These are phyloP conservation scores for Candida glucosophila DNA, from an alignment of 1,139 yeast genomes.

Conservation along the genomic window DNA sequence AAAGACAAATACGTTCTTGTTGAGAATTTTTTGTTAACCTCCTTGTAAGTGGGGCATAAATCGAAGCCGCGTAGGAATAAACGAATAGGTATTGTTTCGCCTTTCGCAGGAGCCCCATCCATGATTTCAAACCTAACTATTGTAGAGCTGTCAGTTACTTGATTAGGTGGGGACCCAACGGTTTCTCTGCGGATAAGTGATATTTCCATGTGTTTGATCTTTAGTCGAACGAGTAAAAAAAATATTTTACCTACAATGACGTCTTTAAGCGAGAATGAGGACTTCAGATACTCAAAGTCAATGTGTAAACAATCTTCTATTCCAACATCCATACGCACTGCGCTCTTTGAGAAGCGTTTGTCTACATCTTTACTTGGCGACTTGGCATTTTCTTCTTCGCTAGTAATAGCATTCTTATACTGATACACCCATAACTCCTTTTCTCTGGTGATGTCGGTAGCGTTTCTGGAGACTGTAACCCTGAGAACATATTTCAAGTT, in stretches of 20 bases:
- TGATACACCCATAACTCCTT: slow-evolving; percentile 84
- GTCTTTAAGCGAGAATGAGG: slow-evolving; percentile 79
- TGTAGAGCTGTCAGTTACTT: slow-evolving; percentile 75
- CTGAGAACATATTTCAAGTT: slow-evolving; percentile 71
- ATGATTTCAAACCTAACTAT: slow-evolving; percentile 87
- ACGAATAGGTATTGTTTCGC: slow-evolving; percentile 93
- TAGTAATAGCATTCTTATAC: slow-evolving; percentile 13
- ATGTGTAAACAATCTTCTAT: slow-evolving; percentile 94
- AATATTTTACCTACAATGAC: slow-evolving; percentile 91
- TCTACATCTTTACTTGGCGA: background rate
- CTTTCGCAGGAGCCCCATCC: slow-evolving; percentile 98
- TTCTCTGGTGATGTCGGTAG: slow-evolving; percentile 63
- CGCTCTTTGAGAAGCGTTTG: slow-evolving; percentile 53
- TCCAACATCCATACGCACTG: slow-evolving; percentile 91
- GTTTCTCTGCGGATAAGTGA: slow-evolving; percentile 82
- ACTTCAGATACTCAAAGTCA: slow-evolving; percentile 89
- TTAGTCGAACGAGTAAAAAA: slow-evolving; percentile 77
- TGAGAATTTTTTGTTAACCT: slow-evolving; percentile 75
- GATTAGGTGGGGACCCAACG: slow-evolving; percentile 79
- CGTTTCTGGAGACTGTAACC: slow-evolving; percentile 76
- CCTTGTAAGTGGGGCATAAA: slow-evolving; percentile 79
- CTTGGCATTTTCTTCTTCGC: slow-evolving; percentile 3
- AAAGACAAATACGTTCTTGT: slow-evolving; percentile 80
- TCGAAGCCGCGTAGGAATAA: slow-evolving; percentile 90
- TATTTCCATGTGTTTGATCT: slow-evolving; percentile 93